Evolutionary conservation across 2,329 filamentous ascomycete species (phyloP), one percentile per base, ranked within the genome.

Genomic region (Ophiosphaerella korrae): DNA sequence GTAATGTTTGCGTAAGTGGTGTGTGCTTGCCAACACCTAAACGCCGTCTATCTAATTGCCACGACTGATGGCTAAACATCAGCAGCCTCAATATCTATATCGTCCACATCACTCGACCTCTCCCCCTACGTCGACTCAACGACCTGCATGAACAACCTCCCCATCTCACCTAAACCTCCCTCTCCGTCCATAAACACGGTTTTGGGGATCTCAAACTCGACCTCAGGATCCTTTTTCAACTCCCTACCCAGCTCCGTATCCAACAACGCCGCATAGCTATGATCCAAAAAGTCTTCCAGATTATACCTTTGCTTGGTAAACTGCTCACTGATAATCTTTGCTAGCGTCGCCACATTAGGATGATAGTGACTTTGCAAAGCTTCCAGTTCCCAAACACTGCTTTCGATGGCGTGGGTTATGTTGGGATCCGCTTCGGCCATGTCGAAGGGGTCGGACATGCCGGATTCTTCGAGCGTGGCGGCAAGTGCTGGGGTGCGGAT

Each of bases 301-400:
- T 92, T 94, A 75, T 97, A 99, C 2, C 88, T 83, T 61, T 92
- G 87, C 77, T 99, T 99, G 2, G 94, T 99, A 73, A 97, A 99
- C 72, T 97, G 94, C 75, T 97, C 92, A 2, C 90, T 90, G 50
- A 99, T 86, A 57, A 99, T 96, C 74, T 92, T 94, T 38, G 92
- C 88, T 61, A 99, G 86, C 2, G 92, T 94, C 0, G 93, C 92
- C 21, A 99, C 91, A 63, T 97, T 99, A 12, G 95, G 94, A 70
- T 99, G 94, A 74, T 96, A 97, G 74, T 99, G 95, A 1, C 86
- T 88, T 73, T 95, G 91, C 50, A 97, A 78, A 51, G 91, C 92
- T 53, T 95, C 89, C 45, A 99, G 82, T 73, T 99, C 94, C 95
- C 94, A 99, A 7, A 99, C 77, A 72, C 88, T 92, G 74, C 91